Percentiles rank a stretch among this genome's conserved stretches.
These are phyloP conservation scores for Lyophyllum decastes DNA, from an alignment of 768 basidiomycete species.

Conservation along the genomic window DNA sequence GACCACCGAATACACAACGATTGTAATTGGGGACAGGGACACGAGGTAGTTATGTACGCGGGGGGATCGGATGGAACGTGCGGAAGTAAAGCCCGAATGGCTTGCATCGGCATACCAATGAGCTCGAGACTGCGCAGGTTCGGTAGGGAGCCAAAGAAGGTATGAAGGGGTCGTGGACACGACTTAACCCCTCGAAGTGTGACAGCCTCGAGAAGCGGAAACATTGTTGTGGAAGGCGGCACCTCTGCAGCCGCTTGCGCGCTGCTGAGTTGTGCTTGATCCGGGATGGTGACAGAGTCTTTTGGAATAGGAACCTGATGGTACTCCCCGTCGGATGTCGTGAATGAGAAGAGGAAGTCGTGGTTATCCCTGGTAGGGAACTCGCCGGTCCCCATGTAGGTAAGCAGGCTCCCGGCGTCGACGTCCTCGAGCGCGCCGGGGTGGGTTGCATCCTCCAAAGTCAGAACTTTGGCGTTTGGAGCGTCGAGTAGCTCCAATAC, in stretches of 20 bases:
- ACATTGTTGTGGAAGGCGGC: conserved; percentile 19
- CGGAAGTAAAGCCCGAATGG: conserved; percentile 31
- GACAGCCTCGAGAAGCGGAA: conserved; percentile 33
- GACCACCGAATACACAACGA: conserved; percentile 30
- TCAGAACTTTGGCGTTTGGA: conserved; percentile 35
- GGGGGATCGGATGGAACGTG: conserved; percentile 7
- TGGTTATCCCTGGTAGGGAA: conserved; percentile 19
- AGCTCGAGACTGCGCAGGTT: conserved; percentile 34
- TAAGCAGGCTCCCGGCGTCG: conserved; percentile 39
- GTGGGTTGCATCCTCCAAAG: conserved; percentile 47
- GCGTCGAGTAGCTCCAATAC: conserved; percentile 43
- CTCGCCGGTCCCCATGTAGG: conserved; percentile 37
- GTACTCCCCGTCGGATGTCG: conserved; percentile 4
- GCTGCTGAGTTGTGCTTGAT: neutral
- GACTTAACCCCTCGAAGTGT: conserved; percentile 39
- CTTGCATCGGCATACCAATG: conserved; percentile 33
- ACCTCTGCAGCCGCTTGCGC: conserved; percentile 3
- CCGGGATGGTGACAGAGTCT: neutral
- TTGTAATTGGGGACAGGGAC: conserved; percentile 35
- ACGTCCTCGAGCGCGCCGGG: conserved; percentile 39
- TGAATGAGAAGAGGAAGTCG: conserved; percentile 12
- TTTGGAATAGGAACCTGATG: conserved; percentile 4
- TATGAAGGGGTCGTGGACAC: conserved; percentile 28
- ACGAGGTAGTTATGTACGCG: conserved; percentile 4
- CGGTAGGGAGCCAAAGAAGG: conserved; percentile 31